These are phyloP conservation scores for Umbelopsis sp. DNA, from an alignment of 371 early-diverging fungal genomes.

Conservation along the genomic window DNA sequence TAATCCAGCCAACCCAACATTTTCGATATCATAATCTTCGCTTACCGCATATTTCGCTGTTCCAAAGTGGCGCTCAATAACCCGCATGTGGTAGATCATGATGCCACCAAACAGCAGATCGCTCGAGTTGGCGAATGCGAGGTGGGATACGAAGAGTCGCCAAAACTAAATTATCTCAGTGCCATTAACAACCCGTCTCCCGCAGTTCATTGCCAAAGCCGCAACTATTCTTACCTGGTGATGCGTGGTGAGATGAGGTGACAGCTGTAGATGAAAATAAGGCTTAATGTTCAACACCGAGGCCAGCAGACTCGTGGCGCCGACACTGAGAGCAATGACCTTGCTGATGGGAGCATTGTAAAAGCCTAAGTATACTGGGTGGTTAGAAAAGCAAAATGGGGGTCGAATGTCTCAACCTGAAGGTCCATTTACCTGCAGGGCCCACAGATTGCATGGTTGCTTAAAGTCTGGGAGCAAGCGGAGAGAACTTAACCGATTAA, in stretches of 20 bases:
- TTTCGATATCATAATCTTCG: background rate
- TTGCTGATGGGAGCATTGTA: constrained; percentile 76
- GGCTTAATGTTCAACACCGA: constrained; percentile 61
- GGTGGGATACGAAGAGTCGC: constrained; percentile 62
- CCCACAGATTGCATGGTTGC: constrained; percentile 38
- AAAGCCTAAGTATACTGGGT: constrained; percentile 43
- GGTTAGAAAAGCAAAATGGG: too few relatives aligned
- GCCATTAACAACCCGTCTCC: background rate
- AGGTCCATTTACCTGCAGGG: constrained; percentile 28
- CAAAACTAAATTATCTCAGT: constrained; percentile 50
- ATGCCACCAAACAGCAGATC: constrained; percentile 72
- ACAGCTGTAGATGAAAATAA: constrained; percentile 62
- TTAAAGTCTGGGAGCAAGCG: background rate
- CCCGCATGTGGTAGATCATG: constrained; percentile 67
- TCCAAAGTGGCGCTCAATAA: constrained; percentile 77
- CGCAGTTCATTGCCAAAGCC: too few relatives aligned
- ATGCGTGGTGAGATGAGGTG: constrained; percentile 67
- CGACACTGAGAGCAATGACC: constrained; percentile 59
- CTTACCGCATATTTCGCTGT: constrained; percentile 68
- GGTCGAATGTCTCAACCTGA: too few relatives aligned
- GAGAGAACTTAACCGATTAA: background rate
- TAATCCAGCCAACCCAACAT: background rate
- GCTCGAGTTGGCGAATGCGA: constrained; percentile 65
- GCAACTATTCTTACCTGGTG: constrained; percentile 57
- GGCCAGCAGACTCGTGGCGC: constrained; percentile 57